Base-by-base conservation (phyloP, 1,284 basidiomycete genomes). In the Microbotryomycetes sp. region DNA sequence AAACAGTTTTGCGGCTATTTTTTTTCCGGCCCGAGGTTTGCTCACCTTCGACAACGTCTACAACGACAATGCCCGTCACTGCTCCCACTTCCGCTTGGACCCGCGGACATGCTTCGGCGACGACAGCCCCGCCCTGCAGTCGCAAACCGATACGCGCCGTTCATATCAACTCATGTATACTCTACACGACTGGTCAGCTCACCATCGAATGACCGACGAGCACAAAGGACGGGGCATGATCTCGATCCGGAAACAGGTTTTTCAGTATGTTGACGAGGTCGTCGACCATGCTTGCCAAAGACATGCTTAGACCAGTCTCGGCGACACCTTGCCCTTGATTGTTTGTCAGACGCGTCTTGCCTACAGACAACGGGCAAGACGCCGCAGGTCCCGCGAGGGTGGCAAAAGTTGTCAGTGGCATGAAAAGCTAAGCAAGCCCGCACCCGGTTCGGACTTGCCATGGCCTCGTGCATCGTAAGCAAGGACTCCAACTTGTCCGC, bases 41-140 rank as follows among this genome's bases (percentile, higher is more conserved):
- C 76, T 21, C 47, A 88, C 89, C 94, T 80, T 99, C 94, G 0
- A 99, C 96, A 6, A 97, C 91, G 70, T 98, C 96, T 1, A 99
- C 79, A 1, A 97, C 91, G 1, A 84, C 83, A 1, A 97, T 86
- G 0, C 96, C 94, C 0, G 83, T 81, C 0, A 97, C 79, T 5
- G 79, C 79, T 67, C 88, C 93, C 49, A 84, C 82, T 23, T 78
- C 77, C 50, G 82, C 80, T 60, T 88, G 81, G 1, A 97, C 79
- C 7, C 77, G 71, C 0, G 88, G 83, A 62, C 82, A 84, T 1
- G 85, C 81, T 13, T 84, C 82, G 3, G 87, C 82, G n/a, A 88
- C 81, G 1, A 93, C 90, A 0, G 89, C 86, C 18, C 91, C 91
- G 13, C 92, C 92, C 85, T 72, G 29, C n/a, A n/a, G 21, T 28